Base-by-base conservation (phyloP, 805 yeast species). In the Ogataea salicorniae region DNA sequence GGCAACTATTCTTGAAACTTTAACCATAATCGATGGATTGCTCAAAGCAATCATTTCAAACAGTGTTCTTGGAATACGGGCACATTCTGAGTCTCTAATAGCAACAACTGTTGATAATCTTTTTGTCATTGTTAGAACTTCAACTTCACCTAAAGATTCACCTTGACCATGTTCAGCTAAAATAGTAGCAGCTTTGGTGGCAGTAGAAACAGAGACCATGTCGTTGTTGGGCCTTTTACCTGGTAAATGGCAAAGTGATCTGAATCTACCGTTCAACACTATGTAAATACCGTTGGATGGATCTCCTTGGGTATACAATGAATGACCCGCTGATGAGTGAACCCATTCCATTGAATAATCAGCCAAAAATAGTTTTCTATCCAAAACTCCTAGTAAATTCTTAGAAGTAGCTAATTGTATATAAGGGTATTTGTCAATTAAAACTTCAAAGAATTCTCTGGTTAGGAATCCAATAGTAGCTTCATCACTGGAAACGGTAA, bases 291-390 rank as follows among this genome's bases (percentile, higher is more conserved):
- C 96, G 62, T 89, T 91, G 0, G 98, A 96, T 17, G 77, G 76
- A 45, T 88, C 94, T 1, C 89, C 95, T 62, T 92, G 94, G 2
- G 80, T 75, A 58, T 86, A 89, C 18, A 94, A 65, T 0, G 83
- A 75, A 43, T 84, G 83, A 0, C 97, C 96, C 1, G 97, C 92
- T n/a, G 81, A 81, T 13, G 87, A 73, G 49, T 89, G 96, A 37
- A 91, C 81, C 98, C 98, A 92, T 64, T 94, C 99, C 44, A 94
- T 69, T 0, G 97, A 96, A 65, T 87, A 88, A 60, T 92, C 98
- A 38, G 94, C 78, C 47, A 84, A 79, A 36, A 86, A 66, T 36
- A 92, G 71, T 46, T 85, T 79, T 29, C 77, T 70, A 29, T 91
- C 83, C 37, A 94, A 65, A 2, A 86, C 72, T n/a, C 72, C 73